A percentile compares a stretch with the other conserved stretches of the same genome.
Evolutionary conservation across 805 yeast species (phyloP).

Genomic region (Metschnikowia corniflorae): DNA sequence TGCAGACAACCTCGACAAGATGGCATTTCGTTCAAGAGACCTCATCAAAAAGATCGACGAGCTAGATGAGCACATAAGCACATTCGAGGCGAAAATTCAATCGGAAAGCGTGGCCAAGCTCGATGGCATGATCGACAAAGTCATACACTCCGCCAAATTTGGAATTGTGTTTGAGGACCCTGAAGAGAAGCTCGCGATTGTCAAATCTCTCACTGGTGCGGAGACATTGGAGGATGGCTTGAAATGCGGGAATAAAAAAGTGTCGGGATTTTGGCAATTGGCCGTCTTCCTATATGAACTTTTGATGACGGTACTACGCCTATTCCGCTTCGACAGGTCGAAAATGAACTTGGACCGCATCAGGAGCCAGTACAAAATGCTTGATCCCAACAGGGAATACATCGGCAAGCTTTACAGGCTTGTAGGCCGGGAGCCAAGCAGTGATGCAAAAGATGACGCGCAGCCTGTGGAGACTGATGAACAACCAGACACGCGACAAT

Average conservation of each 20-base stretch:
- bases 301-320: slow-evolving; percentile 28
- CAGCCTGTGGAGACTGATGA: not conserved
- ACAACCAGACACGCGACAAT: not conserved
- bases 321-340: slow-evolving; percentile 38
- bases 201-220: slow-evolving; percentile 28
- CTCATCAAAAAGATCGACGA: slow-evolving; percentile 39
- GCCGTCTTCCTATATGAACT: slow-evolving; percentile 33
- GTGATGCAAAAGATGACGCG: slow-evolving; percentile 3
- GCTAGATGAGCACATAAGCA: slow-evolving; percentile 31
- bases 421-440: slow-evolving; percentile 21
- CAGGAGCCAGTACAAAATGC: slow-evolving; percentile 34
- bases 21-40: slow-evolving; percentile 40
- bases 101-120: slow-evolving; percentile 28
- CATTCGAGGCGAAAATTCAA: slow-evolving; percentile 27
- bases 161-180: slow-evolving; percentile 27
- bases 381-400: slow-evolving; percentile 39
- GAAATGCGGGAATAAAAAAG: not conserved
- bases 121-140: slow-evolving; percentile 21
- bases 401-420: slow-evolving; percentile 35
- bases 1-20: slow-evolving; percentile 34
- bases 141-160: slow-evolving; percentile 31
- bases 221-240: slow-evolving; percentile 9
- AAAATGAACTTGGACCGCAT: slow-evolving; percentile 43
- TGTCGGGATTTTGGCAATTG: slow-evolving; percentile 19
- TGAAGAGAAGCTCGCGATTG: slow-evolving; percentile 26